Evolutionary conservation across 2,329 filamentous ascomycete genomes (phyloP).

Genomic region (Cladosporium colombiae): DNA sequence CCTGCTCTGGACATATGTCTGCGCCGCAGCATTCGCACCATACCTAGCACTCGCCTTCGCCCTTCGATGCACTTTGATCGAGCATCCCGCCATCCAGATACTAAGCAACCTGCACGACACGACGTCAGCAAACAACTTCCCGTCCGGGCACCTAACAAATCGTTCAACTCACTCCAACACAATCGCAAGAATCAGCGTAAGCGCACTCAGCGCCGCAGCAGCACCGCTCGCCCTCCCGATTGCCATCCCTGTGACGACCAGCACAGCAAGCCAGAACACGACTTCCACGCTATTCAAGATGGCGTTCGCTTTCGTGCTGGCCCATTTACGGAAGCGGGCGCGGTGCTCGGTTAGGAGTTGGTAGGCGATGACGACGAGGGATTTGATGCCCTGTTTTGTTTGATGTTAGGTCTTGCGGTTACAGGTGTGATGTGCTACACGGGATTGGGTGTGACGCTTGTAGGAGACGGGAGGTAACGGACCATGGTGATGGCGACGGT

Average conservation of each 20-base stretch:
- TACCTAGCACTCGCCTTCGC: not conserved
- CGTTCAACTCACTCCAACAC: slow-evolving; percentile 4
- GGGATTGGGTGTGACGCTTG: not conserved
- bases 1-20: not conserved
- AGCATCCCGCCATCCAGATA: slow-evolving; percentile 15
- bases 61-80: slow-evolving; percentile 9
- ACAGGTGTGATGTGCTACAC: too few species aligned
- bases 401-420: not conserved
- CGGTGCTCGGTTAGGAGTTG: slow-evolving; percentile 44
- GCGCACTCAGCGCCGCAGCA: slow-evolving; percentile 9
- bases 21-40: not conserved
- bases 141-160: not conserved
- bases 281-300: slow-evolving; percentile 47
- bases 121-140: not conserved
- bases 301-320: slow-evolving; percentile 44
- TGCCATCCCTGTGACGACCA: slow-evolving; percentile 26
- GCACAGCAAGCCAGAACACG: slow-evolving; percentile 46
- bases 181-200: slow-evolving; percentile 7
- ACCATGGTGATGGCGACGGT: slow-evolving; percentile 21
- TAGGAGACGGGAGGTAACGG: not conserved
- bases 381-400: slow-evolving; percentile 37
- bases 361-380: slow-evolving; percentile 44
- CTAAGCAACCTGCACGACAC: not conserved
- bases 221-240: not conserved
- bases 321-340: slow-evolving; percentile 39